Conservation (phyloP, 805 yeast genomes). For the Hanseniaspora valbyensis region DNA sequence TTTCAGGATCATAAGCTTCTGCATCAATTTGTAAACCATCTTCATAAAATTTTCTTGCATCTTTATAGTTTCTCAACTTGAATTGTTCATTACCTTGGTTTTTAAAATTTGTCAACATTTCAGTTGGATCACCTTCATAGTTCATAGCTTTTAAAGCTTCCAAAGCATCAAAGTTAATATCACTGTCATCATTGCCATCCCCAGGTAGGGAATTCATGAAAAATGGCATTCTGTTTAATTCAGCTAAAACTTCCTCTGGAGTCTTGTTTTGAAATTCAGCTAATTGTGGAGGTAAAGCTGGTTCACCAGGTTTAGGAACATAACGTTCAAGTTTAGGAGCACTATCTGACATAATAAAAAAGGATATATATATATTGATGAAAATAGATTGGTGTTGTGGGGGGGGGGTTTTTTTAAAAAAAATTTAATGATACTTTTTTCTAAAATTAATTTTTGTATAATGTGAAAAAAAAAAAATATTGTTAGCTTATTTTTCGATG, state of each 20-base stretch:
- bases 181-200: conserved; percentile 61
- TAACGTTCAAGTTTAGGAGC: conserved; percentile 29
- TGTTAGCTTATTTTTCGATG: neutral
- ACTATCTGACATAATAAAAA: conserved; percentile 19
- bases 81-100: conserved; percentile 87
- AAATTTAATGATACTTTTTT: too few relatives aligned
- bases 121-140: conserved; percentile 91
- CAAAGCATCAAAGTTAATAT: conserved; percentile 57
- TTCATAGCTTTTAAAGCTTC: conserved; percentile 89
- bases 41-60: conserved; percentile 69
- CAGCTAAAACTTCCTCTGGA: conserved; percentile 64
- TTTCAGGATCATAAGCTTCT: conserved; percentile 7
- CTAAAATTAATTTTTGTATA: neutral
- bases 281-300: conserved; percentile 74
- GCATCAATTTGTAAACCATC: conserved; percentile 61
- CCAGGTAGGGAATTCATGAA: conserved; percentile 85
- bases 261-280: conserved; percentile 49
- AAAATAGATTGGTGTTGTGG: too few relatives aligned
- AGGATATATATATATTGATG: too few relatives aligned
- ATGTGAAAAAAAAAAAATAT: neutral
- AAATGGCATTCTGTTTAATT: conserved; percentile 75
- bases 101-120: conserved; percentile 78
- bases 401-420: too few relatives aligned
- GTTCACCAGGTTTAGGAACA: conserved; percentile 46
- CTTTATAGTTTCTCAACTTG: conserved; percentile 55